These are phyloP conservation scores for Cyclocybe cylindracea DNA, from an alignment of 768 basidiomycete genomes.

Conservation along the genomic window DNA sequence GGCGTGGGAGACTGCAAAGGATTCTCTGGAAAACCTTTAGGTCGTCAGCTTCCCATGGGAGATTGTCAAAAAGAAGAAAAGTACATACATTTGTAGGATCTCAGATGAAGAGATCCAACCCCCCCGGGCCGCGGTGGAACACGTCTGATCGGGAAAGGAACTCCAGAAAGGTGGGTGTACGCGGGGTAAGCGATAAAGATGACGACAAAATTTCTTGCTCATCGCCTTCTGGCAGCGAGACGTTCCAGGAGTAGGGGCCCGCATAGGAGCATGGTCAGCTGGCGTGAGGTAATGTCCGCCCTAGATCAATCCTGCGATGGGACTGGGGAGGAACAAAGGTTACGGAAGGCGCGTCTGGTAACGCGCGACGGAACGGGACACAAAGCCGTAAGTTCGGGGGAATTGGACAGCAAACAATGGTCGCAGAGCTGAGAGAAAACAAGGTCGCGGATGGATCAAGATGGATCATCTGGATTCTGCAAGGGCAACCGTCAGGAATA, in stretches of 20 bases:
- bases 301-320: too few relatives aligned
- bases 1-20: conserved; percentile 38
- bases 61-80: background rate
- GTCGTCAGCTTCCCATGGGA: too few relatives aligned
- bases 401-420: conserved; percentile 32
- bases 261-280: conserved; percentile 56
- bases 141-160: conserved; percentile 66
- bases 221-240: conserved; percentile 59
- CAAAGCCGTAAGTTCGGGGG: conserved; percentile 16
- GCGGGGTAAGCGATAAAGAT: conserved; percentile 31
- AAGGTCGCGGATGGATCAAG: conserved; percentile 47
- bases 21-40: conserved; percentile 83
- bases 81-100: conserved; percentile 67
- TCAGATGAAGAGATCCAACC: conserved; percentile 54
- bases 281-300: conserved; percentile 51
- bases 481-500: conserved; percentile 63
- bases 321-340: background rate
- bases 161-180: too few relatives aligned
- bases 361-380: conserved; percentile 14
- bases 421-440: conserved; percentile 53
- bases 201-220: conserved; percentile 70
- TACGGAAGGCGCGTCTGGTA: background rate
- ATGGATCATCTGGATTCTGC: conserved; percentile 22
- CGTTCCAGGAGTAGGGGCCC: conserved; percentile 66
- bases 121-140: conserved; percentile 51